Evolutionary conservation across 2,329 filamentous ascomycete genomes (phyloP).

Genomic region (Cordyceps fumosorosea): DNA sequence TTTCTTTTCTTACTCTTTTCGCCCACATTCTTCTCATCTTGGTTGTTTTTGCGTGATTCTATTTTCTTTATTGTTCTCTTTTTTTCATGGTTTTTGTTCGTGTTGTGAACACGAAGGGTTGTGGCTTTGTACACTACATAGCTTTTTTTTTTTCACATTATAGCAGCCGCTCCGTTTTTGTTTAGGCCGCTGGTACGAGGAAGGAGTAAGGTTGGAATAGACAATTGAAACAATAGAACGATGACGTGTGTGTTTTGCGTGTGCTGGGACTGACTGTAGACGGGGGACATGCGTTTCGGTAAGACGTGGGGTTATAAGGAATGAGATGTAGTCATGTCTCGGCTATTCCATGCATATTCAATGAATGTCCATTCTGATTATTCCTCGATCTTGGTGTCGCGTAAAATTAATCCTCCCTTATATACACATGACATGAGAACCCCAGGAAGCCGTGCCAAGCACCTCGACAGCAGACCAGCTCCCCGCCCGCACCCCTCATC

Average conservation of each 20-base stretch:
- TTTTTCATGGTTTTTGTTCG: background rate
- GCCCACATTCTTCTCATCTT: background rate
- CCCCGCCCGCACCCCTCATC: constrained; percentile 21
- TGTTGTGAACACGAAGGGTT: background rate
- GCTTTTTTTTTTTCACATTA: constrained; percentile 1
- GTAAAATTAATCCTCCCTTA: background rate
- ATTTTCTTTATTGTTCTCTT: background rate
- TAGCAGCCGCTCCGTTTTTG: background rate
- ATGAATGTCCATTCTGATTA: background rate
- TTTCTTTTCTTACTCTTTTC: background rate
- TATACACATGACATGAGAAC: background rate
- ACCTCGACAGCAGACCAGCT: background rate
- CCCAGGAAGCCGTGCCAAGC: background rate
- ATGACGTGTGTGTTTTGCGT: background rate
- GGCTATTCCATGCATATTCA: too few species aligned
- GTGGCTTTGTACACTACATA: constrained; percentile 6
- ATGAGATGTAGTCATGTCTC: background rate
- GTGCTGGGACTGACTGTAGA: background rate
- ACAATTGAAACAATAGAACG: background rate
- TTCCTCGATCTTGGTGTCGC: background rate
- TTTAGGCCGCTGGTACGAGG: background rate
- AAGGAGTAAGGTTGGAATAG: constrained; percentile 11
- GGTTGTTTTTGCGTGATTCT: background rate
- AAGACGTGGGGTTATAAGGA: background rate
- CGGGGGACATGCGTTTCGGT: too few species aligned